Evolutionary conservation across 106 monocot genomes (phyloP), one percentile per base, ranked within the genome.

Genomic region (Apostasia ramifera): DNA sequence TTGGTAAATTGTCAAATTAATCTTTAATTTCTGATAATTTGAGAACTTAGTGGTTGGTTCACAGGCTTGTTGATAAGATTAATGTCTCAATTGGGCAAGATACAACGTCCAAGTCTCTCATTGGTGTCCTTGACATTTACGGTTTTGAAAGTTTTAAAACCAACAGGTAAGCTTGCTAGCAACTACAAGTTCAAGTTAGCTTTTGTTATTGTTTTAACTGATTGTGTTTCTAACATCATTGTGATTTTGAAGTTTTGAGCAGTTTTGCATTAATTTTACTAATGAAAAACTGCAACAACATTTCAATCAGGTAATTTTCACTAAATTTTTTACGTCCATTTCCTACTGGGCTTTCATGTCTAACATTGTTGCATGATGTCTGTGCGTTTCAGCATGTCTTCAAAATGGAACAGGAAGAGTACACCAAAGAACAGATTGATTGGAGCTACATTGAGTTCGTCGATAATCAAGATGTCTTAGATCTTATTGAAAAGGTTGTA

Each of bases 361-460:
- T 44, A 39, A 47, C 14, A 42, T 66, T n/a, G 57, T 2, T 77
- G 1, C 69, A 57, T 64, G 26, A 5, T 68, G 13, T 69, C 61
- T 40, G 85, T 93, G 87, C 93, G 93, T 61, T 61, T 49, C 93
- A 98, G 98, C 98, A 98, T 88, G 98, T 98, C 40, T 98, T 98
- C 75, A 98, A 98, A 76, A 90, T 88, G 93, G 98, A 98, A 70
- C 98, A 98, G 70, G 98, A 92, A 64, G 90, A 90, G 70, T 97
- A 97, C 60, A 92, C 97, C 40, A 97, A 92, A 79, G 97, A 97
- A 72, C 68, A 84, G 57, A 97, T 97, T 76, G 85, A 97, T 67
- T 97, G 97, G 97, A 97, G 97, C 71, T 97, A 97, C 79, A 97
- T 97, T 67, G 97, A 97, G 74, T 97, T 92, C 81, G 84, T 97